These are phyloP conservation scores for Dactylellina leptospora DNA, from an alignment of 2,329 filamentous ascomycete genomes.

Conservation along the genomic window DNA sequence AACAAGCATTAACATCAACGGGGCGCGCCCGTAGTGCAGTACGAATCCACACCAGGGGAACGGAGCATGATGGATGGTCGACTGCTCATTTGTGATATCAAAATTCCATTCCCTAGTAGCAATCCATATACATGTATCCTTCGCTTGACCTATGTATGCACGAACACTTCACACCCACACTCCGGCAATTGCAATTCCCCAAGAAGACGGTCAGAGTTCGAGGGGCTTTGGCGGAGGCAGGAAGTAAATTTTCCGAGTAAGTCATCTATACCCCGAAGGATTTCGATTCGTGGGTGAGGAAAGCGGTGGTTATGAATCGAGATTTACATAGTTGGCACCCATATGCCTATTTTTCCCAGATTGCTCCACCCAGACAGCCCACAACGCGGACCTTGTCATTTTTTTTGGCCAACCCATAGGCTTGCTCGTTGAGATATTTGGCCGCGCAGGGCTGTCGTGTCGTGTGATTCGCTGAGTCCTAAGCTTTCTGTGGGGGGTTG, in stretches of 20 bases:
- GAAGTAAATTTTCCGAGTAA: conserved; percentile 19
- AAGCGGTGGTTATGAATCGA: neutral
- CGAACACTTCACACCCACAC: conserved; percentile 25
- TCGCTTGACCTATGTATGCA: conserved; percentile 10
- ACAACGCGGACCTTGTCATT: neutral
- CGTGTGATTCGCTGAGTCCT: conserved; percentile 46
- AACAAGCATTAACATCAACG: neutral
- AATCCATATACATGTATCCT: neutral
- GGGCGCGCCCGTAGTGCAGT: neutral
- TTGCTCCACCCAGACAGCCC: neutral
- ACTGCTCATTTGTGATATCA: conserved; percentile 25
- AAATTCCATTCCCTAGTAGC: neutral
- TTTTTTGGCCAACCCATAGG: neutral
- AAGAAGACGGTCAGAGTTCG: neutral
- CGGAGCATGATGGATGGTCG: neutral
- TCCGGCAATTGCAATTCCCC: conserved; percentile 2
- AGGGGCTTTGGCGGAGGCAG: neutral
- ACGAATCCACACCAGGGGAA: neutral
- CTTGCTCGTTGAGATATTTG: conserved; percentile 17
- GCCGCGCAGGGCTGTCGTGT: conserved; percentile 36
- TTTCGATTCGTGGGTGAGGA: neutral
- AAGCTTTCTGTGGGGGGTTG: conserved; percentile 35
- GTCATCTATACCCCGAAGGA: conserved; percentile 17
- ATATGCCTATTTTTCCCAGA: conserved; percentile 6
- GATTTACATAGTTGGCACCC: neutral